These are phyloP conservation scores for Phytophthora cryptogea DNA, from an alignment of 352 stramenopile species.

Conservation along the genomic window DNA sequence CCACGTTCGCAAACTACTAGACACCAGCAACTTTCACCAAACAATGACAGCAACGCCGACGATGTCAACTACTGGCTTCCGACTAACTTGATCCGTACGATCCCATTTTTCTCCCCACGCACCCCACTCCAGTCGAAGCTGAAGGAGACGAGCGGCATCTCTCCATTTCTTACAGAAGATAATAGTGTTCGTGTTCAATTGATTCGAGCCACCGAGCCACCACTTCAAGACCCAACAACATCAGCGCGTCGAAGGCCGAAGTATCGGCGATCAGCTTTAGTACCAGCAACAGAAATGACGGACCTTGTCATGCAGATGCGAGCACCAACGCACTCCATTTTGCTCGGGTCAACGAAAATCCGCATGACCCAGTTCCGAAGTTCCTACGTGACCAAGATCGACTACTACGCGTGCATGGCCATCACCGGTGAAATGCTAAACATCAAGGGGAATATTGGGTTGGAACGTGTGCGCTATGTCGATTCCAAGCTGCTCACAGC, in stretches of 20 bases:
- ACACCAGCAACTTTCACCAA: slow-evolving; percentile 3
- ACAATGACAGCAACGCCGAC: slow-evolving; percentile 6
- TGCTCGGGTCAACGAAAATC: slow-evolving; percentile 76
- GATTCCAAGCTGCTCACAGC: slow-evolving; percentile 68
- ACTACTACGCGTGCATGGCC: slow-evolving; percentile 86
- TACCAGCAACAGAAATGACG: slow-evolving; percentile 31
- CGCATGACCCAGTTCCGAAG: slow-evolving; percentile 82
- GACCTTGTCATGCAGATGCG: slow-evolving; percentile 48
- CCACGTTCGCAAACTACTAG: slow-evolving; percentile 9
- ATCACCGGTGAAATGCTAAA: slow-evolving; percentile 83
- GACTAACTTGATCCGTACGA: slow-evolving; percentile 74
- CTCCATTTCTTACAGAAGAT: slow-evolving; percentile 66
- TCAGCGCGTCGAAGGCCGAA: slow-evolving; percentile 32
- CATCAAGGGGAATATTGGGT: slow-evolving; percentile 81
- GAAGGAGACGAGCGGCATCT: slow-evolving; percentile 76
- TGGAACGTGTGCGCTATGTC: slow-evolving; percentile 78
- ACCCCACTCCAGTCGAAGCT: slow-evolving; percentile 77
- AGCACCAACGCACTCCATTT: slow-evolving; percentile 43
- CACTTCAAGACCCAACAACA: slow-evolving; percentile 56
- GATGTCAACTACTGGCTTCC: slow-evolving; percentile 74
- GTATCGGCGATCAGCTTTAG: slow-evolving; percentile 47
- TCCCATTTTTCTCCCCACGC: slow-evolving; percentile 77
- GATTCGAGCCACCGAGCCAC: slow-evolving; percentile 72
- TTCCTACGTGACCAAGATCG: slow-evolving; percentile 84
- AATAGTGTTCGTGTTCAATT: slow-evolving; percentile 80